Evolutionary conservation across 2,329 filamentous ascomycete genomes (phyloP).

Genomic region (Phaeophleospora eucalypticola): DNA sequence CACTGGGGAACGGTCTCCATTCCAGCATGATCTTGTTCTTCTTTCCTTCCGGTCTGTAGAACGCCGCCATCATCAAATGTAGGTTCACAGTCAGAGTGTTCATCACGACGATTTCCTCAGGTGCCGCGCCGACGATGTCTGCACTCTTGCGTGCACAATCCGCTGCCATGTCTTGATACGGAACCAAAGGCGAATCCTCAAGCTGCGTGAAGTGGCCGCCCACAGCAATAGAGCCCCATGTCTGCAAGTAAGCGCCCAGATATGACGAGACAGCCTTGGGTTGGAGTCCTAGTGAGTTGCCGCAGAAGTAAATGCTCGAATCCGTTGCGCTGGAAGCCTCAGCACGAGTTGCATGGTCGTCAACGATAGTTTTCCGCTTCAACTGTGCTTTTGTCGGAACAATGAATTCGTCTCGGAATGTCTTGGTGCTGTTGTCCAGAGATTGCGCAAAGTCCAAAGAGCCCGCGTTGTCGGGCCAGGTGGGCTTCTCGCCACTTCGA

Average conservation of each 20-base stretch:
- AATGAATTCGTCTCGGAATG: constrained; percentile 56
- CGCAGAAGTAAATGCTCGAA: constrained; percentile 73
- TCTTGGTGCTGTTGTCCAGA: constrained; percentile 23
- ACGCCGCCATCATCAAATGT: constrained; percentile 79
- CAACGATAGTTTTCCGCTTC: constrained; percentile 55
- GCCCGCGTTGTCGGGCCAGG: constrained; percentile 24
- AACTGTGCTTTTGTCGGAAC: constrained; percentile 71
- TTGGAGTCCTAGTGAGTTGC: constrained; percentile 83
- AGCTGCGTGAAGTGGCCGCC: constrained; percentile 60
- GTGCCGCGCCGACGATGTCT: constrained; percentile 67
- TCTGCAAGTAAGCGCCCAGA: constrained; percentile 68
- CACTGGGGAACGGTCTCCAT: constrained; percentile 83
- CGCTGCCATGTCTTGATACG: constrained; percentile 76
- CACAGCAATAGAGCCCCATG: constrained; percentile 83
- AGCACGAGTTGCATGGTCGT: constrained; percentile 16
- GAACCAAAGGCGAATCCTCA: constrained; percentile 60
- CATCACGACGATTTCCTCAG: constrained; percentile 79
- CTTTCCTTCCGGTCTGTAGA: constrained; percentile 66
- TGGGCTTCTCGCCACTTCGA: constrained; percentile 21
- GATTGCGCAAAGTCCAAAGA: constrained; percentile 24
- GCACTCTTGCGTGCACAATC: constrained; percentile 65
- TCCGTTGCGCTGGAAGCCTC: constrained; percentile 27
- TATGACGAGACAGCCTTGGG: constrained; percentile 64
- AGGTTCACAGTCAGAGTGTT: constrained; percentile 78
- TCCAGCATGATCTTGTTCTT: constrained; percentile 79